These are phyloP conservation scores for Glarea lozoyensis DNA, from an alignment of 495 filamentous ascomycete species.

Conservation along the genomic window DNA sequence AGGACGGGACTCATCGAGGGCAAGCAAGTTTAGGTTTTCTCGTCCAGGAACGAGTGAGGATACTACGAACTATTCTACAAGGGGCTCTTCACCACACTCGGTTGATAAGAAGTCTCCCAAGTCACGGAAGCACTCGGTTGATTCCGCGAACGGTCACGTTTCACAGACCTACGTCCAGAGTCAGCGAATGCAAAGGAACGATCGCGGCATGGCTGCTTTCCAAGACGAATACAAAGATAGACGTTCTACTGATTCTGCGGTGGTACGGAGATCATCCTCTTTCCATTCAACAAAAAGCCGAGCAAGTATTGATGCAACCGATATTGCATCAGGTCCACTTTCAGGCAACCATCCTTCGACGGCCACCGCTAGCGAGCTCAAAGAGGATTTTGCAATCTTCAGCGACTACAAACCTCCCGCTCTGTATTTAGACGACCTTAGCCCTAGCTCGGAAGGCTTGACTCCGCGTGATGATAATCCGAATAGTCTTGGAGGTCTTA, in stretches of 20 bases:
- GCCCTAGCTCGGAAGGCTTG: neutral
- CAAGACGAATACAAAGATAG: neutral
- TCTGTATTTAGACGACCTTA: neutral
- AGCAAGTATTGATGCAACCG: neutral
- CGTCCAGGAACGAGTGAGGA: neutral
- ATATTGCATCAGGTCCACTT: neutral
- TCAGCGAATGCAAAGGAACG: conserved; percentile 6
- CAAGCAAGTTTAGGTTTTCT: conserved; percentile 1
- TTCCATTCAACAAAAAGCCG: conserved; percentile 3
- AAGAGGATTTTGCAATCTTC: neutral
- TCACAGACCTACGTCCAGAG: neutral
- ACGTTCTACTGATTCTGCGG: conserved; percentile 1
- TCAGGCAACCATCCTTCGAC: neutral
- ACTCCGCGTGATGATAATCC: too few species aligned
- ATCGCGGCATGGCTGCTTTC: neutral
- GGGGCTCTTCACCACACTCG: neutral
- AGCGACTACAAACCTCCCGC: neutral
- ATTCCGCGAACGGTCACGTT: neutral
- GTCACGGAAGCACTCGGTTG: neutral
- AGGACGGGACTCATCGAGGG: conserved; percentile 4
- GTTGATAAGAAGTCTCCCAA: neutral
- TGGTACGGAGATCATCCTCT: neutral
- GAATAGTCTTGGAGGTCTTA: neutral
- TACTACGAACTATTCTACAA: neutral
- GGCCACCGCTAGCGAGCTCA: neutral